phyloP scores from a whole-genome alignment of 225 moss, liverwort and hornwort species.

The Asterella californica region DNA sequence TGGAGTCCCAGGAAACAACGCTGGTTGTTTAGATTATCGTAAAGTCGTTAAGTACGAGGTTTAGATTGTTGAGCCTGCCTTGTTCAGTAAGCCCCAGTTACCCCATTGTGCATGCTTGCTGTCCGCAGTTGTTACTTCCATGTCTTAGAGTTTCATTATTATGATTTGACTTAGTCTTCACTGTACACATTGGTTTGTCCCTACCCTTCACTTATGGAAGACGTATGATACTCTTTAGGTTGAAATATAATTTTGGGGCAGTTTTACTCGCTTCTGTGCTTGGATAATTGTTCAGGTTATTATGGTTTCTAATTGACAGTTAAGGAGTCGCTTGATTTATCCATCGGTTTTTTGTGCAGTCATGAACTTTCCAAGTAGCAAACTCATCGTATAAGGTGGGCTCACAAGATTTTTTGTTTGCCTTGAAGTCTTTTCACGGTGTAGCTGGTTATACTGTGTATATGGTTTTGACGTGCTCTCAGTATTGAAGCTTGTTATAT shows the following conservation, averaged over 20 bases:
- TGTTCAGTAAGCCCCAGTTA: neutral
- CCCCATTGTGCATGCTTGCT: neutral
- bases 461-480: neutral
- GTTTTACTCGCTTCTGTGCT: neutral
- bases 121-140: neutral
- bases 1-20: neutral
- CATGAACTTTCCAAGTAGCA: constrained; percentile 22
- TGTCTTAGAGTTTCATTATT: neutral
- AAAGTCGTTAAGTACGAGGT: neutral
- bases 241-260: neutral
- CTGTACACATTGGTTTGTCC: neutral
- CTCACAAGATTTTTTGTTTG: neutral
- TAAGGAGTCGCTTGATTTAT: constrained; percentile 33
- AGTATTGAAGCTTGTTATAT: constrained; percentile 10
- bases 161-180: neutral
- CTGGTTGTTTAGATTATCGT: neutral
- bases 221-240: too few species aligned
- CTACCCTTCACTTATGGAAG: neutral
- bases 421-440: neutral
- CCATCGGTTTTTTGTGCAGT: constrained; percentile 43
- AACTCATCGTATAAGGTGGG: constrained; percentile 38
- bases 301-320: neutral
- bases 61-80: neutral
- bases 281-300: neutral
- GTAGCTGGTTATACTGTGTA: constrained; percentile 9